A percentile compares a stretch with the other conserved stretches of the same genome.
phyloP scores from a whole-genome alignment of 2,329 filamentous ascomycete genomes.

The Arthrinium phaeospermum region DNA sequence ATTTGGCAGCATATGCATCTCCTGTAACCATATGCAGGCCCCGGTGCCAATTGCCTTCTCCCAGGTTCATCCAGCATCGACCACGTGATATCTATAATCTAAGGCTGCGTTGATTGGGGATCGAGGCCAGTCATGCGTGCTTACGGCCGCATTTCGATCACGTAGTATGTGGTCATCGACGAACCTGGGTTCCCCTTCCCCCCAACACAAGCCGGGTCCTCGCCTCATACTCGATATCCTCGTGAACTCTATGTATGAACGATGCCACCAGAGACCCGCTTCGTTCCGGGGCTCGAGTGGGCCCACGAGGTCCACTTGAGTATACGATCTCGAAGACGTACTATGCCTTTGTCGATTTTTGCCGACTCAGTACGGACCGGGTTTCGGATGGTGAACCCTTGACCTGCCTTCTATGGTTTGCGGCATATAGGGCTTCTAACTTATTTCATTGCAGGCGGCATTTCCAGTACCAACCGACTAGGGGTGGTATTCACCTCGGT shows the following conservation, averaged over 20 bases:
- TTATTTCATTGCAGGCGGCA: background rate
- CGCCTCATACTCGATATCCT: background rate
- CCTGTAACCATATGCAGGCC: background rate
- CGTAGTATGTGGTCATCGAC: background rate
- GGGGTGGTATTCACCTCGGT: background rate
- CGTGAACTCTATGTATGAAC: background rate
- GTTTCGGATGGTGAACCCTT: background rate
- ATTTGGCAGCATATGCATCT: background rate
- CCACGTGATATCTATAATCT: background rate
- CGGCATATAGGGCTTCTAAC: background rate
- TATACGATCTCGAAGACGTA: background rate
- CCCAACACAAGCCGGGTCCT: background rate
- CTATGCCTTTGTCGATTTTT: slow-evolving; percentile 9
- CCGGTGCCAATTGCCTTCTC: background rate
- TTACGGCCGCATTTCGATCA: background rate
- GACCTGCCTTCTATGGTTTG: background rate
- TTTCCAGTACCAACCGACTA: background rate
- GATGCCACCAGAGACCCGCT: background rate
- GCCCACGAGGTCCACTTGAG: slow-evolving; percentile 17
- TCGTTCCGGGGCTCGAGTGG: background rate
- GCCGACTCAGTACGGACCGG: background rate
- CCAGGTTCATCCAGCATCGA: background rate
- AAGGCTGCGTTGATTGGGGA: no score
- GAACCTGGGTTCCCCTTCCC: background rate
- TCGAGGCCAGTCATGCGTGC: background rate